Base-by-base conservation (phyloP, 73 alveolate species). In the Paramecium tetraurelia region DNA sequence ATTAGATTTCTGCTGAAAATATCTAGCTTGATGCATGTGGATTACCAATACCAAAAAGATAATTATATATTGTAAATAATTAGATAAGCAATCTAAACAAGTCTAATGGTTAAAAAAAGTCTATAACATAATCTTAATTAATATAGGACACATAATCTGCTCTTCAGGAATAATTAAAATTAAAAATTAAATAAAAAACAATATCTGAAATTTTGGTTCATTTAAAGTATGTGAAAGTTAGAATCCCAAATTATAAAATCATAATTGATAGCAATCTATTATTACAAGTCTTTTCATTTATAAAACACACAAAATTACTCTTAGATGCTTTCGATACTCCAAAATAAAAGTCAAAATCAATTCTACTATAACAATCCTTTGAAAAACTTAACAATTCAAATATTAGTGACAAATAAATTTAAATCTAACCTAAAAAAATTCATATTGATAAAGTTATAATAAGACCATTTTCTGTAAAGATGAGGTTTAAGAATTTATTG, bases 211-310 rank as follows among this genome's bases (percentile, higher is more conserved):
- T 72, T 4, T 38, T 72, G 8, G 86, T 72, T 1, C 86, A 72
- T 8, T 72, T 72, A 21, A 33, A 72, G 10, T 72, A 72, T 20
- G 46, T 72, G 20, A 72, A 72, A 72, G 9, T 72, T 18, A 31
- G 46, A 72, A 36, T 72, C 38, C 86, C 86, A 72, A 72, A 72
- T 72, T 72, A 72, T 20, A 72, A 72, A 38, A 36, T 72, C 5
- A 43, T 72, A 12, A 12, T 72, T 5, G 86, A 72, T 72, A 43
- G 86, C 0, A 36, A 36, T 36, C 20, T 72, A 36, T 36, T 72
- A 10, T 29, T 33, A 72, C 8, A 72, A 72, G 40, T 72, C 5
- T 36, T 72, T 63, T 63, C 84, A 8, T 63, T 63, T 14, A 63
- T 63, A 27, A 63, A 63, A 63, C 84, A 63, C 48, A 63, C 84